A percentile compares a stretch with the other conserved stretches of the same genome.
Evolutionary conservation across 768 basidiomycete species (phyloP).

Genomic region (Boletus sp.): DNA sequence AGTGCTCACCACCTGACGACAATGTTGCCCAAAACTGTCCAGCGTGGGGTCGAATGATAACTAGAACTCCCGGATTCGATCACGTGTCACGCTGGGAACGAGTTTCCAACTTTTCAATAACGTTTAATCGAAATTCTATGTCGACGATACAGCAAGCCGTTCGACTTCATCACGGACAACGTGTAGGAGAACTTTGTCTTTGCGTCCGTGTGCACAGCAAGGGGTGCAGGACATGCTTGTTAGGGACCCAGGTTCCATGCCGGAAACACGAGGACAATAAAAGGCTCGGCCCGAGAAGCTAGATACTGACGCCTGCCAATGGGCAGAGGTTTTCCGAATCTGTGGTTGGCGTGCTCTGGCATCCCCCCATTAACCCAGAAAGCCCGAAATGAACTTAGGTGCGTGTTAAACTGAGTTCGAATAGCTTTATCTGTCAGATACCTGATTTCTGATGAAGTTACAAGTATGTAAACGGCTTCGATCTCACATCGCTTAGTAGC

Average conservation of each 20-base stretch:
- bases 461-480: constrained; percentile 22
- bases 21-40: neutral
- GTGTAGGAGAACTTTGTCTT: constrained; percentile 1
- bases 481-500: constrained; percentile 35
- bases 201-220: constrained; percentile 11
- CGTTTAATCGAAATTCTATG: neutral
- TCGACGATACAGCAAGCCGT: constrained; percentile 6
- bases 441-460: constrained; percentile 15
- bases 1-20: neutral
- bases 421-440: constrained; percentile 17
- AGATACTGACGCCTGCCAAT: constrained; percentile 2
- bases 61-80: neutral
- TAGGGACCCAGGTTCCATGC: constrained; percentile 6
- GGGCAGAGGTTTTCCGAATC: constrained; percentile 14
- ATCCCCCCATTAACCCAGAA: constrained; percentile 22
- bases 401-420: constrained; percentile 19
- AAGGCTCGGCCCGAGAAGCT: constrained; percentile 16
- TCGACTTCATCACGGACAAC: constrained; percentile 6
- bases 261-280: constrained; percentile 29
- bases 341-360: neutral
- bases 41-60: neutral
- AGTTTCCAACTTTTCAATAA: neutral
- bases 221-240: neutral
- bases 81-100: neutral
- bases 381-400: constrained; percentile 27